phyloP scores from a whole-genome alignment of 352 stramenopile species.

The Lagenidium giganteum region DNA sequence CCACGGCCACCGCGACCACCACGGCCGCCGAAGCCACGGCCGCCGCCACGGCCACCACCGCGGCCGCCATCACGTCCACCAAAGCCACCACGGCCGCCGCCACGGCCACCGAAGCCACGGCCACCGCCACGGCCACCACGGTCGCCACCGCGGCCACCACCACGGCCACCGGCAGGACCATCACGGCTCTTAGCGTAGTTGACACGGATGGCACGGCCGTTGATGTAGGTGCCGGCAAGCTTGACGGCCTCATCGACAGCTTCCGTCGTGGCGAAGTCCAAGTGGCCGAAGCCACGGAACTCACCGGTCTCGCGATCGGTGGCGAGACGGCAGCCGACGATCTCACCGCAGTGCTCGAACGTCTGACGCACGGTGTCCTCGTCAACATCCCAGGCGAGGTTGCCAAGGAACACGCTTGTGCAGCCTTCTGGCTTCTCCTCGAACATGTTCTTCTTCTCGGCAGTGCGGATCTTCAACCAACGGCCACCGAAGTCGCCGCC shows the following conservation, averaged over 20 bases:
- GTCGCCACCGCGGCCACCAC: conserved; percentile 26
- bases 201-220: conserved; percentile 91
- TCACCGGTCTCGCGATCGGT: conserved; percentile 96
- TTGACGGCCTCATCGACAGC: conserved; percentile 89
- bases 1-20: conserved; percentile 40
- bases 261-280: conserved; percentile 96
- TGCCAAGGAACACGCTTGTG: conserved; percentile 97
- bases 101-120: conserved; percentile 41
- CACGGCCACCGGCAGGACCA: conserved; percentile 25
- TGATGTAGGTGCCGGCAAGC: conserved; percentile 90
- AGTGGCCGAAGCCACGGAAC: conserved; percentile 98
- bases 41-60: conserved; percentile 21
- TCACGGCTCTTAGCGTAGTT: conserved; percentile 90
- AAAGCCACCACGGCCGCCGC: conserved; percentile 32
- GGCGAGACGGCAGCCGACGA: conserved; percentile 91
- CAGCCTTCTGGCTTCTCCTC: conserved; percentile 93
- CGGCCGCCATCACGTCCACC: conserved; percentile 5
- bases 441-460: conserved; percentile 79
- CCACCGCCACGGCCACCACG: conserved; percentile 49
- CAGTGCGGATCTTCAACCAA: conserved; percentile 95
- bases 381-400: conserved; percentile 95
- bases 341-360: conserved; percentile 96
- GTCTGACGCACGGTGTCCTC: conserved; percentile 91
- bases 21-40: conserved; percentile 24
- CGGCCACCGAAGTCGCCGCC: conserved; percentile 91